Percentiles rank a stretch among this genome's conserved stretches.
These are phyloP conservation scores for Aspergillus novoparasiticus DNA, from an alignment of 2,329 filamentous ascomycete genomes.

Conservation along the genomic window DNA sequence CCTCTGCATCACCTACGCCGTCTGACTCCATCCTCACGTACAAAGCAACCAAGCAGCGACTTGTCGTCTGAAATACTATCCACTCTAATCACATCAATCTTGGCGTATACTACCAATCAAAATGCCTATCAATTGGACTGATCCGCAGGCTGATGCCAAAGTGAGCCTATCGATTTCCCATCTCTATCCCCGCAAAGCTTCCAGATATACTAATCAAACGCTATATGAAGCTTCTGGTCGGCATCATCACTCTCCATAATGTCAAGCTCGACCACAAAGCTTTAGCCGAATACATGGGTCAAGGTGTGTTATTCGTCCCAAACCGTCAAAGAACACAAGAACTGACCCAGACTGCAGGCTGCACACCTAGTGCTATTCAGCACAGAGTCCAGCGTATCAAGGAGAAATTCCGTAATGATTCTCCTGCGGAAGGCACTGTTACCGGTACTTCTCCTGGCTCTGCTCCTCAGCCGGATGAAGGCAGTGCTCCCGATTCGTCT, in stretches of 20 bases:
- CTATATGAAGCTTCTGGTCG: constrained; percentile 25
- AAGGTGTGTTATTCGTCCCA: constrained; percentile 15
- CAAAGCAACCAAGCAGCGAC: not conserved
- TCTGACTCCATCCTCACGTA: not conserved
- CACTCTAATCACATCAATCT: not conserved
- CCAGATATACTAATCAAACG: not conserved
- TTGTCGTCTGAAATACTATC: not conserved
- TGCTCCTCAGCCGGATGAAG: not conserved
- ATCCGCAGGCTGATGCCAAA: constrained; percentile 28
- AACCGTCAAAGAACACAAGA: not conserved
- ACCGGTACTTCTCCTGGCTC: not conserved
- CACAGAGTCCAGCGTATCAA: constrained; percentile 26
- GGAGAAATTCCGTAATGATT: constrained; percentile 10
- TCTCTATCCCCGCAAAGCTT: not conserved
- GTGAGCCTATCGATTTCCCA: constrained; percentile 17
- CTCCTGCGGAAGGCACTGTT: not conserved
- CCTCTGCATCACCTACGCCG: not conserved
- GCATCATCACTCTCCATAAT: constrained; percentile 20
- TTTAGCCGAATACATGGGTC: constrained; percentile 27
- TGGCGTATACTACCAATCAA: not conserved
- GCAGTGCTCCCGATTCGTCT: not conserved
- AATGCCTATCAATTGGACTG: constrained; percentile 34
- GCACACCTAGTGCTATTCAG: constrained; percentile 25
- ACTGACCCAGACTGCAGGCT: constrained; percentile 17
- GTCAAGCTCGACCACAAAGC: constrained; percentile 22